phyloP scores from a whole-genome alignment of 352 stramenopile genomes.

The Phytophthora podocarpi region DNA sequence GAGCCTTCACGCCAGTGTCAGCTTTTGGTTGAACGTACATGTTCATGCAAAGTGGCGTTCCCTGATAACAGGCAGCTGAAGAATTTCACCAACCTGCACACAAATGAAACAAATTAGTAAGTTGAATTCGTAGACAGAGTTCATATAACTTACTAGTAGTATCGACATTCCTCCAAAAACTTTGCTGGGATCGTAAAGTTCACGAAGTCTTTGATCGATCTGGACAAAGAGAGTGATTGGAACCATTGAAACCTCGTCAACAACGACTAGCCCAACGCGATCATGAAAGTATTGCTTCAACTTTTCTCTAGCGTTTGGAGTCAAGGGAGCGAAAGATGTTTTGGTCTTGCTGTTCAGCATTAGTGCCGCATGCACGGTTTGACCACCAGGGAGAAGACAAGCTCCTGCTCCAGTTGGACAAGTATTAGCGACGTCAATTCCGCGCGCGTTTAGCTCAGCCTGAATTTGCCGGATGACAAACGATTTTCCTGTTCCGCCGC shows the following conservation, averaged over 20 bases:
- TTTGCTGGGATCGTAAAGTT: background rate
- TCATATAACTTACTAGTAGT: background rate
- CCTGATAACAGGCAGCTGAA: background rate
- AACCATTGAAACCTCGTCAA: slow-evolving; percentile 2
- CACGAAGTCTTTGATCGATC: background rate
- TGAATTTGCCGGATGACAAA: background rate
- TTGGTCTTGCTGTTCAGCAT: too few relatives aligned
- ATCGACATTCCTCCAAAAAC: background rate
- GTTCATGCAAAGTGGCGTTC: background rate
- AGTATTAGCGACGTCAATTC: background rate
- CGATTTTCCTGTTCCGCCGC: background rate
- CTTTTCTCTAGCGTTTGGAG: background rate
- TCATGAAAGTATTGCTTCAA: background rate
- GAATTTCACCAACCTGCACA: background rate
- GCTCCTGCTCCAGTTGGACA: slow-evolving; percentile 1
- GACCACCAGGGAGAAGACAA: background rate
- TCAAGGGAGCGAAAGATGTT: too few relatives aligned
- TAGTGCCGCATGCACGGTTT: background rate
- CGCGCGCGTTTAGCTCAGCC: background rate
- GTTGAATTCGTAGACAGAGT: too few relatives aligned
- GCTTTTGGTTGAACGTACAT: background rate
- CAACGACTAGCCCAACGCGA: background rate
- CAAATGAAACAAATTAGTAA: too few relatives aligned
- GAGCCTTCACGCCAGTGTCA: background rate
- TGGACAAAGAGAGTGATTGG: background rate